Base-by-base conservation (phyloP, 345 rosid genomes). In the Arabis alpina region DNA sequence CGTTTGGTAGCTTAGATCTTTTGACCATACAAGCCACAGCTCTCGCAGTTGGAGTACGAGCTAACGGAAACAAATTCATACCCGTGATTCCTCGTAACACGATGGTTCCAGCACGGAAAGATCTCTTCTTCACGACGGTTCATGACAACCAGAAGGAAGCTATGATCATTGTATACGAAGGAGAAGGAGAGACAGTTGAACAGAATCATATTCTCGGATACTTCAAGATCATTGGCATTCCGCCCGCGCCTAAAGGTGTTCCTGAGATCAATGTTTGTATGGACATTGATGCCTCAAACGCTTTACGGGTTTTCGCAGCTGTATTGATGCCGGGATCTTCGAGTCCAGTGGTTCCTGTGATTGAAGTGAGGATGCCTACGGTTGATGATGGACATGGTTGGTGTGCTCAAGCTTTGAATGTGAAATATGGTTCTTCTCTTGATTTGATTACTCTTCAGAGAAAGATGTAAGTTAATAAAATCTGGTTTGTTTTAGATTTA, bases 311-410 rank as follows among this genome's bases (percentile, higher is more conserved):
- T n/a, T 67, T 87, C 52, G 92, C 85, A 7, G 93, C 91, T 30
- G 88, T 86, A 8, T 44, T 80, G 56, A 68, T 93, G 77, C 92
- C 94, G 0, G 91, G 92, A 6, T 66, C 61, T 6, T 83, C 74
- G 14, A 87, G 70, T 57, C 94, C 91, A 0, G 86, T 76, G 15
- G 80, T 80, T 71, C 94, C 97, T 5, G 77, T 87, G 14, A 80
- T 93, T 81, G 97, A 89, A 53, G 92, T 91, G 52, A 83, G 96
- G 81, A 82, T 93, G 98, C 98, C 97, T 0, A 89, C 88, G 2
- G 88, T 91, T 54, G 97, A 91, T 54, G 92, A 86, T 54, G 94
- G 97, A 34, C 94, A 91, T 56, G 94, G 92, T 36, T 91, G 96
- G 96, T 87, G 90, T 34, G 87, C 86, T 1, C 83, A 81, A 58